Base-by-base conservation (phyloP, 1,284 basidiomycete genomes). In the Tylopilus microsporus region DNA sequence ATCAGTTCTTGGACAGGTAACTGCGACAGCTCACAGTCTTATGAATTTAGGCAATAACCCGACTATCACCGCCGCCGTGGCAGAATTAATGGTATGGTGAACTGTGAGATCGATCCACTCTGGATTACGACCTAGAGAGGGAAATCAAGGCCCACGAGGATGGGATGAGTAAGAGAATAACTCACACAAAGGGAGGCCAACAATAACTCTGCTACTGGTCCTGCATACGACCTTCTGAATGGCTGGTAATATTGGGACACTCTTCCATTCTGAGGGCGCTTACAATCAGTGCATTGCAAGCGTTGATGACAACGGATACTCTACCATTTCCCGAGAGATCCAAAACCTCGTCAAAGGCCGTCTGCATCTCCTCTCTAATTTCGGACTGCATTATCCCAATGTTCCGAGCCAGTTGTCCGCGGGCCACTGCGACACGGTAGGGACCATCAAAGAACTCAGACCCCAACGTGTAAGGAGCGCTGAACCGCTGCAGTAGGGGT, bases 101-200 rank as follows among this genome's bases (percentile, higher is more conserved):
- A 75, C 68, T 53, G 70, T 75, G 10, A 79, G 60, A 19, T 69
- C 64, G 39, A 69, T 61, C 61, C 71, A 80, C 13, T 75, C 76
- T 7, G 63, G 62, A 21, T 53, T 10, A 9, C 43, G 52, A 13
- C 52, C 52, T 53, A 43, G 19, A 21, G 19, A 11, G 12, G n/a
- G 30, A 30, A 18, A 21, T 45, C 7, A 21, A 21, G n/a, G n/a
- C 12, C 43, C 19, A 45, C 5, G 8, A 21, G 42, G 12, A 30
- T 30, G 6, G 30, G 30, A 30, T 12, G 36, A 52, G 10, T 6
- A 19, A 13, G 2, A 51, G 10, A 7, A 13, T 7, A 12, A 34
- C 70, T 7, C 55, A 76, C 76, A 77, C 13, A 75, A 53, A 5
- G 75, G 75, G 13, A 71, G 62, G 1, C 76, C 75, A 47, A 76